These are phyloP conservation scores for Pichia ethanolica DNA, from an alignment of 805 yeast genomes.

Conservation along the genomic window DNA sequence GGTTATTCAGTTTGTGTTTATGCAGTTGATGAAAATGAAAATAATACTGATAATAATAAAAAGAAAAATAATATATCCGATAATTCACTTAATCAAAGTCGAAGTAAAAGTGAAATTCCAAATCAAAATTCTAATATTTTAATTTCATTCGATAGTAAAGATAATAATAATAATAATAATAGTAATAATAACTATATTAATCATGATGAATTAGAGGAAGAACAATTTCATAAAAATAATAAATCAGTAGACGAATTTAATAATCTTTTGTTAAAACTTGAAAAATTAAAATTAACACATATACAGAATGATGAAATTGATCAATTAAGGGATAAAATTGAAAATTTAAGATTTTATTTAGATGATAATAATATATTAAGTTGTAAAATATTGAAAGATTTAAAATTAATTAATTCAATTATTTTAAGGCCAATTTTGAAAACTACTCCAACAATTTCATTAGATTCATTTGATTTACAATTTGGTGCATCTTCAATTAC, in stretches of 20 bases:
- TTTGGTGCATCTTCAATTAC: slow-evolving; percentile 10
- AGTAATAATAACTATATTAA: too few relatives aligned
- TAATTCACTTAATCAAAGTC: too few relatives aligned
- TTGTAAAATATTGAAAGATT: slow-evolving; percentile 1
- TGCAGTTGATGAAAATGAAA: slow-evolving; percentile 1
- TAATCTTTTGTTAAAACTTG: slow-evolving; percentile 1
- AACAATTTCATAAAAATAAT: too few relatives aligned
- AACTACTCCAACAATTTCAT: not conserved
- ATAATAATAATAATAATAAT: not conserved
- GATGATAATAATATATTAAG: slow-evolving; percentile 5
- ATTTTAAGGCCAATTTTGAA: not conserved
- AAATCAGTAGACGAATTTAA: not conserved
- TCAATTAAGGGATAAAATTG: slow-evolving; percentile 5
- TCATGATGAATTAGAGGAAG: too few relatives aligned
- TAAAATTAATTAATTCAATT: not conserved
- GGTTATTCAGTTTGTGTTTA: slow-evolving; percentile 7
- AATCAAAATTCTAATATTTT: not conserved
- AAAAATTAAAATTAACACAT: slow-evolving; percentile 4
- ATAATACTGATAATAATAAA: not conserved
- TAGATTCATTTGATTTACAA: slow-evolving; percentile 3
- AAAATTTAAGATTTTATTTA: slow-evolving; percentile 4
- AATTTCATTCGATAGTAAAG: not conserved
- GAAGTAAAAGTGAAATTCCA: too few relatives aligned
- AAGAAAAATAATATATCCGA: too few relatives aligned
- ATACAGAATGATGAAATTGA: slow-evolving; percentile 8